Base-by-base conservation (phyloP, 129 eudicot species). In the Arctium minus region DNA sequence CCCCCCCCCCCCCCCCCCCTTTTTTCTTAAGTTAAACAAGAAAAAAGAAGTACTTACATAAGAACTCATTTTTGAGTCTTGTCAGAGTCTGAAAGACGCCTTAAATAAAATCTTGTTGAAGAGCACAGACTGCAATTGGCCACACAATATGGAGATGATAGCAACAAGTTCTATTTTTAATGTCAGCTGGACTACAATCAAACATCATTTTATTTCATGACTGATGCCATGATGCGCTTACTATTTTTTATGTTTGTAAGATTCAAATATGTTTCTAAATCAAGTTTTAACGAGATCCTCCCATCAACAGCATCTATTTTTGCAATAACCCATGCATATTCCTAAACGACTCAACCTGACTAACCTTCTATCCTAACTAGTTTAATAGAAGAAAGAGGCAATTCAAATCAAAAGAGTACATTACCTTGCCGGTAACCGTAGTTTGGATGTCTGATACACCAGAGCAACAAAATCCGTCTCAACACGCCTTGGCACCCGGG, bases 351-450 rank as follows among this genome's bases (percentile, higher is more conserved):
- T 50, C 18, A 50, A 50, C 64, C 64, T 50, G 64, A 50, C 64
- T 53, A 53, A 53, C 27, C 65, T 53, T 53, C 65, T 15, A 53
- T 53, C 29, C 29, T 60, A 60, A 60, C 7, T 60, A 17, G 68
- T 27, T 72, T 29, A 5, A 46, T 75, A 22, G 38, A 65, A 8
- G 15, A 37, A 31, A 8, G 69, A 64, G 69, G 30, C 12, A 10
- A 46, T 17, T 35, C 15, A 8, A 29, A 81, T 5, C 6, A n/a
- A 74, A 65, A 29, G 0, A 37, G 30, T 33, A n/a, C 8, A 75
- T 73, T 85, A 93, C 99, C 99, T 90, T 96, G 99, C 76, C 98
- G 92, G 75, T 96, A 96, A 60, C 99, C 98, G 60, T 87, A 93
- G 50, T 92, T 94, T 37, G 97, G 99, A 89, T 96, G 92, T 71